These are phyloP conservation scores for Hypoxylon sp. DNA, from an alignment of 2,329 filamentous ascomycete genomes.

Conservation along the genomic window DNA sequence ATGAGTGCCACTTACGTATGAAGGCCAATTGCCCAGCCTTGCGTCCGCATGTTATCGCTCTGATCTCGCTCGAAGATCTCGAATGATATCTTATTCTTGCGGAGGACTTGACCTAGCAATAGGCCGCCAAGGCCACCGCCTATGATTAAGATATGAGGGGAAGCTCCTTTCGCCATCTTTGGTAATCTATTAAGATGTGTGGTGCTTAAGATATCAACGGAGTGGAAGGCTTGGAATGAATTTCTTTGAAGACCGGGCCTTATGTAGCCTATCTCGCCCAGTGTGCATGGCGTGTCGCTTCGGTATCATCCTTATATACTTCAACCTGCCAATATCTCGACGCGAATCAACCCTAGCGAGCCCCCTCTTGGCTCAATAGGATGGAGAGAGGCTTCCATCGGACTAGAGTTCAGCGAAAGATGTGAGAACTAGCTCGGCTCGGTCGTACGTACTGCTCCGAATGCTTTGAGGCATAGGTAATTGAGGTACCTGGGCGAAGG, in stretches of 20 bases:
- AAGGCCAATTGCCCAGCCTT: constrained; percentile 46
- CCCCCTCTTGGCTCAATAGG: background rate
- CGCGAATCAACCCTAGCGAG: background rate
- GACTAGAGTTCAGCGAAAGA: constrained; percentile 17
- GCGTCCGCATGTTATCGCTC: constrained; percentile 38
- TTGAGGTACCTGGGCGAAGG: constrained; percentile 12
- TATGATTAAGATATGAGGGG: constrained; percentile 45
- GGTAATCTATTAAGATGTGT: background rate
- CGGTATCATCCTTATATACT: constrained; percentile 23
- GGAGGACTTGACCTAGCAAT: constrained; percentile 44
- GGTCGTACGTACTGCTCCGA: constrained; percentile 32
- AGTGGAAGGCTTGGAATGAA: background rate
- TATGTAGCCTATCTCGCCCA: background rate
- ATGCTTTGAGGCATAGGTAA: constrained; percentile 1
- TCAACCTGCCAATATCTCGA: constrained; percentile 1
- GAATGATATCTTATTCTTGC: constrained; percentile 46
- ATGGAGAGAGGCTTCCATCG: constrained; percentile 9
- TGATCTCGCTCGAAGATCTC: constrained; percentile 48
- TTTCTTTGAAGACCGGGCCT: background rate
- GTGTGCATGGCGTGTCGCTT: background rate
- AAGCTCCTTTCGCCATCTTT: constrained; percentile 29
- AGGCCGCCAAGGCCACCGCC: constrained; percentile 46
- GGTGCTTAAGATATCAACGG: background rate
- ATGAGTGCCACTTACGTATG: constrained; percentile 35
- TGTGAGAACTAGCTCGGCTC: constrained; percentile 28